Base-by-base conservation (phyloP, 192 early-diverging fungal genomes). In the Ambispora gerdemannii region DNA sequence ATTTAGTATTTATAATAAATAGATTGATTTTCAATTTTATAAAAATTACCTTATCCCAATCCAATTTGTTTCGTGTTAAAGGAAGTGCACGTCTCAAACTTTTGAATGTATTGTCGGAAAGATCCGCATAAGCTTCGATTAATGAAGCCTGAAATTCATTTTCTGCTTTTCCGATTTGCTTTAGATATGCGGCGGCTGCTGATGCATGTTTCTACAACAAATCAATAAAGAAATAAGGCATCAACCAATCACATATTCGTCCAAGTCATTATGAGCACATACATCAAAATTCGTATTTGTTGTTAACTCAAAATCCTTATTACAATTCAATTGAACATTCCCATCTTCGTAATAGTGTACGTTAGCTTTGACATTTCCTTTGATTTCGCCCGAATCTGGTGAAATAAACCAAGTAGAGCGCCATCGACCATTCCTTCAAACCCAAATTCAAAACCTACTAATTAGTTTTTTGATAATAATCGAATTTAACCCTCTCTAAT, bases 341-440 rank as follows among this genome's bases (percentile, higher is more conserved):
- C 97, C 97, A 72, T 99, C 95, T 83, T 99, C 97, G 78, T 95
- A 99, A 77, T 99, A 99, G 72, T 99, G 97, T 19, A 99, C 94
- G 50, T 89, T 81, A 24, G 92, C 90, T 72, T 87, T 87, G 28
- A 90, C 72, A 17, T 75, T 80, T 1, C 95, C 95, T 55, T 84
- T 89, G 15, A 96, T 64, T 49, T 87, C 80, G 34, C 72, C 76
- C 0, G 83, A 75, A 17, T 76, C 81, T n/a, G 83, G 73, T 56
- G 88, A 67, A 50, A 88, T 82, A 11, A 80, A 84, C 94, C 94
- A 98, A 25, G 85, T 72, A 4, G 95, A 89, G 19, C 93, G 85
- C 94, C 94, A 97, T 65, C 93, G 85, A 53, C 95, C 97, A 82
- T 93, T 95, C 89, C 92, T 91, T 19, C 25, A 17, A n/a, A n/a